Percentiles rank a stretch among this genome's conserved stretches.
phyloP scores from a whole-genome alignment of 2,329 filamentous ascomycete genomes.

The Arthroderma sp. region DNA sequence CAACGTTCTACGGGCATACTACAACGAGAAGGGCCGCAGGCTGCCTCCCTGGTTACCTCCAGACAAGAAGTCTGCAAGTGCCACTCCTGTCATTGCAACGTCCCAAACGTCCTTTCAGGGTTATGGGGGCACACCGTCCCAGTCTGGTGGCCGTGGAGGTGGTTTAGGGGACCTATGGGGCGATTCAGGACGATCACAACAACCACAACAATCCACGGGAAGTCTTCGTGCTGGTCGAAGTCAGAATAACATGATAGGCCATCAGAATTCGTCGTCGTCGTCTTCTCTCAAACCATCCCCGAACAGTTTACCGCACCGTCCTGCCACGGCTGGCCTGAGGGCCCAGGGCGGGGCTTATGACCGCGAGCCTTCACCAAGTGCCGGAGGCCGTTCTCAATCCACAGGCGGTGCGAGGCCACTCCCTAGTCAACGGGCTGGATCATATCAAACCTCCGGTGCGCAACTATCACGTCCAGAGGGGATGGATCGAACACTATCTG shows the following conservation, averaged over 20 bases:
- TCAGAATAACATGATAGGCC: slow-evolving; percentile 1
- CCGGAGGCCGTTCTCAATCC: slow-evolving; percentile 9
- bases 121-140: slow-evolving; percentile 21
- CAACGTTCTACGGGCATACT: slow-evolving; percentile 84
- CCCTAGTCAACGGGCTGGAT: slow-evolving; percentile 61
- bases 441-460: slow-evolving; percentile 49
- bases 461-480: slow-evolving; percentile 31
- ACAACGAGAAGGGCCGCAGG: slow-evolving; percentile 70
- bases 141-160: slow-evolving; percentile 28
- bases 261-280: neutral
- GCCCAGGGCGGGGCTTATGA: neutral
- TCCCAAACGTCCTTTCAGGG: slow-evolving; percentile 43
- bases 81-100: slow-evolving; percentile 35
- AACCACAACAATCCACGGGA: slow-evolving; percentile 25
- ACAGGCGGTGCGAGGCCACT: slow-evolving; percentile 43
- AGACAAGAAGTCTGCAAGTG: slow-evolving; percentile 63
- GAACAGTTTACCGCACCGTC: slow-evolving; percentile 13
- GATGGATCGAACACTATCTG: slow-evolving; percentile 31
- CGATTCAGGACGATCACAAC: slow-evolving; percentile 27
- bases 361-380: slow-evolving; percentile 1
- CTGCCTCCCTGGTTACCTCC: slow-evolving; percentile 81
- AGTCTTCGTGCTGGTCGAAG: slow-evolving; percentile 29
- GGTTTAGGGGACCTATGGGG: slow-evolving; percentile 50
- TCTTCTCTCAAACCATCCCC: slow-evolving; percentile 13
- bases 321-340: slow-evolving; percentile 4